Evolutionary conservation across 176 grass and related monocot genomes (phyloP).

Genomic region (Metroxylon sagu): DNA sequence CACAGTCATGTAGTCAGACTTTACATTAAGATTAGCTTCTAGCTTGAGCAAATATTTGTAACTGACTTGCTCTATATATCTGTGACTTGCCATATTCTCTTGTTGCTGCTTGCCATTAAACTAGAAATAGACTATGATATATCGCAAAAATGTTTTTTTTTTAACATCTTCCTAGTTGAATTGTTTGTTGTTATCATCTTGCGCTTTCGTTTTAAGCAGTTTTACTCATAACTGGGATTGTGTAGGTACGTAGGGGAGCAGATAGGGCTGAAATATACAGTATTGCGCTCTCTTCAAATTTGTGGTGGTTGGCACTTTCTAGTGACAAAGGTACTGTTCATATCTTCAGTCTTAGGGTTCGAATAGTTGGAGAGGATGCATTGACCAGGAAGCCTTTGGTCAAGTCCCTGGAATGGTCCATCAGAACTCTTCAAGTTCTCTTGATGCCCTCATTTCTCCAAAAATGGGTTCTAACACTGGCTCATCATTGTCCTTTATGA

Average conservation of each 20-base stretch:
- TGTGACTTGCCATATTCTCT: no score
- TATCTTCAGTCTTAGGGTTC: slow-evolving; percentile 77
- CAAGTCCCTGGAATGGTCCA: slow-evolving; percentile 51
- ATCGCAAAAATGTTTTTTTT: no score
- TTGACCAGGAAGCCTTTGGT: slow-evolving; percentile 28
- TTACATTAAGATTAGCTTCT: no score
- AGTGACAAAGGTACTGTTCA: slow-evolving; percentile 93
- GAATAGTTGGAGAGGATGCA: slow-evolving; percentile 65
- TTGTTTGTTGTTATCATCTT: no score
- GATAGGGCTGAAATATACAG: slow-evolving; percentile 89
- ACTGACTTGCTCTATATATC: no score
- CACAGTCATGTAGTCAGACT: no score
- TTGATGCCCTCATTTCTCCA: slow-evolving; percentile 66
- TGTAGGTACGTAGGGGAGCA: slow-evolving; percentile 76
- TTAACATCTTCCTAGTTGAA: no score
- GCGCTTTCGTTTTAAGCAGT: no score
- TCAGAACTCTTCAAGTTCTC: slow-evolving; percentile 53
- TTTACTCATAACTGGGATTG: slow-evolving; percentile 3
- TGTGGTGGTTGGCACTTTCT: slow-evolving; percentile 76
- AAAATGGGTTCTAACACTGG: slow-evolving; percentile 61
- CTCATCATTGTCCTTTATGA: slow-evolving; percentile 86
- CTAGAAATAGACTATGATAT: no score
- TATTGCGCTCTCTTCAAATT: slow-evolving; percentile 66
- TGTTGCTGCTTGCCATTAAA: no score
- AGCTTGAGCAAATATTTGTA: no score